Conservation (phyloP, 1,139 yeast genomes). For the Suhomyces coccinellae region DNA sequence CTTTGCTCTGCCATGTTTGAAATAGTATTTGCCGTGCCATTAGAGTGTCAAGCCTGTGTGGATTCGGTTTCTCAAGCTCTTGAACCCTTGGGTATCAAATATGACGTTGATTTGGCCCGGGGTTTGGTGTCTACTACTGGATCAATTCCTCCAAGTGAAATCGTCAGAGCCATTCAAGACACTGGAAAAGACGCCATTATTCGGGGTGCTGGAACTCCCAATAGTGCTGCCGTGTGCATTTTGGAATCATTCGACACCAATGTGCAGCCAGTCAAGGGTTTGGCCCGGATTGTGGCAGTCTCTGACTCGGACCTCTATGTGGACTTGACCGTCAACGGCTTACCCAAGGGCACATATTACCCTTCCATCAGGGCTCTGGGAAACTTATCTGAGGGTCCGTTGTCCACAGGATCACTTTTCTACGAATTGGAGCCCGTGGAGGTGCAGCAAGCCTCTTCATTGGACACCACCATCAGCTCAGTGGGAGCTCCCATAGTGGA, state of each 20-base stretch:
- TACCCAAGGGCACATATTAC: slow-evolving; percentile 61
- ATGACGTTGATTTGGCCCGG: slow-evolving; percentile 52
- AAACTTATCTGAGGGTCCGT: slow-evolving; percentile 72
- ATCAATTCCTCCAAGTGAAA: slow-evolving; percentile 63
- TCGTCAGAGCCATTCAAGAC: slow-evolving; percentile 63
- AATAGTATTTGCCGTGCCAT: slow-evolving; percentile 76
- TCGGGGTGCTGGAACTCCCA: slow-evolving; percentile 85
- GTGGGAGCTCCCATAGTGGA: slow-evolving; percentile 36
- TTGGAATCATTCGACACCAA: slow-evolving; percentile 64
- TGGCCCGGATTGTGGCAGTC: slow-evolving; percentile 83
- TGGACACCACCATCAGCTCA: slow-evolving; percentile 37
- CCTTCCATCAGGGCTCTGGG: slow-evolving; percentile 74
- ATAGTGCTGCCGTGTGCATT: slow-evolving; percentile 90
- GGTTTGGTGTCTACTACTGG: slow-evolving; percentile 69
- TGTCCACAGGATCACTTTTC: slow-evolving; percentile 60
- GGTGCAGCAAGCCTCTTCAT: slow-evolving; percentile 30
- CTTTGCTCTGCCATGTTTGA: slow-evolving; percentile 28
- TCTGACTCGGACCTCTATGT: slow-evolving; percentile 51
- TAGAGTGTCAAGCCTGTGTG: slow-evolving; percentile 73
- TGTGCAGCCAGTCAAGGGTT: slow-evolving; percentile 72
- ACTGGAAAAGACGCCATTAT: slow-evolving; percentile 88
- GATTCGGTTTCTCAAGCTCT: slow-evolving; percentile 57
- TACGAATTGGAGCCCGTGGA: slow-evolving; percentile 47
- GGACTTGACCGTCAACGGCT: slow-evolving; percentile 77
- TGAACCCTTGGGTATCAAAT: slow-evolving; percentile 45